Evolutionary conservation across 1,284 basidiomycete species (phyloP).

Genomic region (Puccinia hordei): DNA sequence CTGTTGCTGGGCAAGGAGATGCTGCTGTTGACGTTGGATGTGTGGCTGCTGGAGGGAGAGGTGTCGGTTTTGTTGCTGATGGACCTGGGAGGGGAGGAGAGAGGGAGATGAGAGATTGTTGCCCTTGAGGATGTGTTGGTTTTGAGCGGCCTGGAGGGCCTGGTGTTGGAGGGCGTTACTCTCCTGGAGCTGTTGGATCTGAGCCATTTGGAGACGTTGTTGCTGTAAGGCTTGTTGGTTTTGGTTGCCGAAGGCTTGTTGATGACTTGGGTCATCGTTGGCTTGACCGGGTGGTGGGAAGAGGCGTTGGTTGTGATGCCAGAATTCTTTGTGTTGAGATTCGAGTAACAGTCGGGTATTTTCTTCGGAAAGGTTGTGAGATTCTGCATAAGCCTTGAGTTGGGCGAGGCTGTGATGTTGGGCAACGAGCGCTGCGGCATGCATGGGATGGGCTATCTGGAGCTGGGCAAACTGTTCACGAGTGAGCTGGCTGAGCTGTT

Average conservation of each 20-base stretch:
- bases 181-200: slow-evolving; percentile 28
- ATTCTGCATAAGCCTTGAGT: slow-evolving; percentile 7
- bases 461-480: slow-evolving; percentile 27
- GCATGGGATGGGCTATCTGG: slow-evolving; percentile 13
- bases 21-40: not conserved
- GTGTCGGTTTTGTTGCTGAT: not conserved
- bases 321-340: slow-evolving; percentile 5
- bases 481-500: not conserved
- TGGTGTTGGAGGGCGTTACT: slow-evolving; percentile 16
- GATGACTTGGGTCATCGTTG: not conserved
- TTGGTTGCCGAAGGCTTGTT: not conserved
- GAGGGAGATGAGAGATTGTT: not conserved
- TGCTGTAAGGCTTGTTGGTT: not conserved
- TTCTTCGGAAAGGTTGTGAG: slow-evolving; percentile 20
- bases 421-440: not conserved
- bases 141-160: slow-evolving; percentile 14
- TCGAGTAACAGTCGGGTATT: slow-evolving; percentile 21
- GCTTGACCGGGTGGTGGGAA: not conserved
- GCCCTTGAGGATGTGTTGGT: not conserved
- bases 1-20: not conserved
- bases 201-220: slow-evolving; percentile 12
- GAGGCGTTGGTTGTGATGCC: slow-evolving; percentile 20
- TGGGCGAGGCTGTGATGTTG: not conserved
- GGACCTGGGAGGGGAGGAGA: not conserved
- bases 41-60: not conserved